Conservation (phyloP, 139 green algal species). For the Haematococcus lacustris region DNA sequence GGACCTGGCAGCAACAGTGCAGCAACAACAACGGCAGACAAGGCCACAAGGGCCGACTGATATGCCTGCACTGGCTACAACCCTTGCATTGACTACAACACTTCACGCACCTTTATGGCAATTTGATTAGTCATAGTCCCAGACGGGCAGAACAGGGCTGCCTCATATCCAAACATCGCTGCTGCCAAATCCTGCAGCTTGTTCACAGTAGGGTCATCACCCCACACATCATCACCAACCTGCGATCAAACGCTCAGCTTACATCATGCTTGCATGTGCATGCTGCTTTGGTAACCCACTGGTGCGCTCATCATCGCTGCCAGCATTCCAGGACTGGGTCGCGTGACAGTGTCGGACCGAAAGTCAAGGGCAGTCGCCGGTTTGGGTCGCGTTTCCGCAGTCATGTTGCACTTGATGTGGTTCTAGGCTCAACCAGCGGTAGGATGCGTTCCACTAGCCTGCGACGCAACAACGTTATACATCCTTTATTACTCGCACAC, state of each 20-base stretch:
- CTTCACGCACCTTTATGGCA: conserved; percentile 34
- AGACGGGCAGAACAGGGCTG: conserved; percentile 60
- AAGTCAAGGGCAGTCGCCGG: no score
- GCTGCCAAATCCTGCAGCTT: conserved; percentile 47
- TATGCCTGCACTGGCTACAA: neutral
- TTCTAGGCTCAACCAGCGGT: no score
- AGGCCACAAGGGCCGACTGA: neutral
- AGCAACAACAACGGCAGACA: neutral
- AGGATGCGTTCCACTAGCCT: no score
- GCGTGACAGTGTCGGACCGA: conserved; percentile 66
- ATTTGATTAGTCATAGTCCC: conserved; percentile 78
- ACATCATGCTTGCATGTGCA: no score
- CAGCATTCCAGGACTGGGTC: conserved; percentile 54
- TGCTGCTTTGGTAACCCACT: no score
- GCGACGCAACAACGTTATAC: no score
- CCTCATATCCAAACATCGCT: conserved; percentile 58
- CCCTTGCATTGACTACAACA: neutral
- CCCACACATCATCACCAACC: conserved; percentile 79
- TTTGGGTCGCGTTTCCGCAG: no score
- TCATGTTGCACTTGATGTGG: no score
- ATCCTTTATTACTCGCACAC: no score
- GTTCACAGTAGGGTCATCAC: conserved; percentile 65
- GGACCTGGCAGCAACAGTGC: neutral
- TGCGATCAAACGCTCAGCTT: no score
- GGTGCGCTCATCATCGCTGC: conserved; percentile 2